Percentiles rank a stretch among this genome's conserved stretches.
Conservation (phyloP, 2,329 filamentous ascomycete genomes). For the Chaetomiaceae sp. region DNA sequence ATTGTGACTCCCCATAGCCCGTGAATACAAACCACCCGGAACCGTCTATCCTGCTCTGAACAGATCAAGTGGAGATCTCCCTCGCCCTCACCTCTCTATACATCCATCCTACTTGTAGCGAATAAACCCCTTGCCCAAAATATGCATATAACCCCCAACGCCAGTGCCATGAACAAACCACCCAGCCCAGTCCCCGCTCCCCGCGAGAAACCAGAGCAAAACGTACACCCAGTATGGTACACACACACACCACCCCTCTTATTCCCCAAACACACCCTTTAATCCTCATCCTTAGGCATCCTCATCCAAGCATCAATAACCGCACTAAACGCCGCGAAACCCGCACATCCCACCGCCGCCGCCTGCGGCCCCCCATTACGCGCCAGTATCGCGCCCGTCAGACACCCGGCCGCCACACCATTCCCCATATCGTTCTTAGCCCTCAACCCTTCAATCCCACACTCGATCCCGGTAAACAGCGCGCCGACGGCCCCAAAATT, state of each 20-base stretch:
- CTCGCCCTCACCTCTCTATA: conserved; percentile 3
- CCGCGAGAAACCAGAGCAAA: background rate
- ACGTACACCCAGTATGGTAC: conserved; percentile 10
- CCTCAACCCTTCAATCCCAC: conserved; percentile 85
- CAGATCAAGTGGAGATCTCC: conserved; percentile 13
- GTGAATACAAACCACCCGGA: background rate
- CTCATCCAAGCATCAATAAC: conserved; percentile 92
- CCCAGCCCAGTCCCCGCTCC: conserved; percentile 13
- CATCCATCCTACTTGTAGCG: conserved; percentile 1
- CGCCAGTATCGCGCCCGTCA: conserved; percentile 86
- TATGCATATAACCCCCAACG: conserved; percentile 24
- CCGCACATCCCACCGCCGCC: conserved; percentile 78
- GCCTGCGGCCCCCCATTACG: conserved; percentile 86
- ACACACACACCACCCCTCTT: background rate
- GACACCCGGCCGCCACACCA: conserved; percentile 79
- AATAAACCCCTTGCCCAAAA: background rate
- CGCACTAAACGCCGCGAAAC: conserved; percentile 88
- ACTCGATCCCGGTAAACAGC: conserved; percentile 89
- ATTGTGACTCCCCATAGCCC: background rate
- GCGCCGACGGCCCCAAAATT: conserved; percentile 94
- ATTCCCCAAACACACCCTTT: background rate
- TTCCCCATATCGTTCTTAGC: conserved; percentile 94
- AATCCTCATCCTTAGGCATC: conserved; percentile 60
- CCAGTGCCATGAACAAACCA: conserved; percentile 29
- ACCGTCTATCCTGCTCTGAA: background rate